Conservation (phyloP, 2,329 filamentous ascomycete species). For the Orbilia javanica region DNA sequence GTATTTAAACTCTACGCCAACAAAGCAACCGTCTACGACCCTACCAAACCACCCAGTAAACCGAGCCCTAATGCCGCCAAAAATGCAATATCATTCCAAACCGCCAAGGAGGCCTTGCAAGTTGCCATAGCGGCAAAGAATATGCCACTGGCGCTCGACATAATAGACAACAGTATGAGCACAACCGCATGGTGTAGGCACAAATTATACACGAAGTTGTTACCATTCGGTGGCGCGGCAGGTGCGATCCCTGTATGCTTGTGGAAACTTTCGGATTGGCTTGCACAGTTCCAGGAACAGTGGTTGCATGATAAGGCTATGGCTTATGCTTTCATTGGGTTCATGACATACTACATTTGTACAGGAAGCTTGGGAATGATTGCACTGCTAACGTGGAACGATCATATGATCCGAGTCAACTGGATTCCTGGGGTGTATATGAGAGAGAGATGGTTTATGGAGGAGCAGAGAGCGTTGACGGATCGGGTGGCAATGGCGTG, state of each 20-base stretch:
- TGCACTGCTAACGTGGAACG: conserved; percentile 86
- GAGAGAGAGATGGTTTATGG: conserved; percentile 84
- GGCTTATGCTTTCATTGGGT: conserved; percentile 81
- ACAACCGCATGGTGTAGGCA: conserved; percentile 75
- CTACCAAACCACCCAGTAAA: conserved; percentile 63
- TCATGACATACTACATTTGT: conserved; percentile 84
- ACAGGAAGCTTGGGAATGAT: conserved; percentile 85
- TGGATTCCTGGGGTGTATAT: conserved; percentile 88
- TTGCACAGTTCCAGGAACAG: conserved; percentile 76
- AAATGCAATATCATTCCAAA: conserved; percentile 77
- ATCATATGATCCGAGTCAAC: conserved; percentile 93
- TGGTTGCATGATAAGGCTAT: conserved; percentile 83
- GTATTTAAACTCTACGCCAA: conserved; percentile 84
- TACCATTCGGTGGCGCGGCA: conserved; percentile 72
- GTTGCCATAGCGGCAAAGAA: conserved; percentile 84
- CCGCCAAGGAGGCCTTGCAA: conserved; percentile 80
- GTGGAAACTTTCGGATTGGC: conserved; percentile 77
- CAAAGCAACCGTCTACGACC: conserved; percentile 76
- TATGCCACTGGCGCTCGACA: conserved; percentile 80
- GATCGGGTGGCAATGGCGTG: conserved; percentile 89
- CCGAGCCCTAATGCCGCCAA: conserved; percentile 77
- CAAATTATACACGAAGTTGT: conserved; percentile 75
- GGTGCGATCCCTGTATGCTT: conserved; percentile 74
- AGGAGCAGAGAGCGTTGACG: conserved; percentile 88
- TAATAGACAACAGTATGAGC: conserved; percentile 78